Conservation (phyloP, 805 yeast species). For the Alloascoidea africana region DNA sequence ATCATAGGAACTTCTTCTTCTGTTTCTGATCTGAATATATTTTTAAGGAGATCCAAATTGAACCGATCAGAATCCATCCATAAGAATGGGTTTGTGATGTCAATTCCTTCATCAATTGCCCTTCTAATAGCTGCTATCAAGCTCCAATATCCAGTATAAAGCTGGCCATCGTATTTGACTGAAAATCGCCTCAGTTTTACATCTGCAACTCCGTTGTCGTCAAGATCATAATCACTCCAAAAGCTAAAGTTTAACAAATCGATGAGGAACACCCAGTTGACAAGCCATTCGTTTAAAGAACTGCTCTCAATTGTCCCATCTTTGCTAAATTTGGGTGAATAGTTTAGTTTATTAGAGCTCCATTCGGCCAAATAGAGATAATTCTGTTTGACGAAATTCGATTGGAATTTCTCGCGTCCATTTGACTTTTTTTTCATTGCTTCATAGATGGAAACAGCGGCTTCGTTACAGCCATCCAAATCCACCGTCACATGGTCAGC, state of each 20-base stretch:
- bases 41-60: conserved; percentile 10
- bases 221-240: conserved; percentile 22
- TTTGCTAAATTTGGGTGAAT: no score
- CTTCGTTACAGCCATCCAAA: conserved; percentile 12
- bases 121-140: conserved; percentile 25
- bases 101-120: conserved; percentile 23
- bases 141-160: conserved; percentile 30
- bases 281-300: conserved; percentile 12
- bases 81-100: conserved; percentile 20
- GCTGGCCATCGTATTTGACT: conserved; percentile 16
- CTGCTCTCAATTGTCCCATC: conserved; percentile 21
- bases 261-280: conserved; percentile 25
- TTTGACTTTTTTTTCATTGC: conserved; percentile 12
- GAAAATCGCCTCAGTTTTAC: conserved; percentile 14
- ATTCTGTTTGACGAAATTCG: neutral
- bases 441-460: conserved; percentile 14
- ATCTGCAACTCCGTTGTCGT: conserved; percentile 16
- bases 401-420: neutral
- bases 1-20: conserved; percentile 19
- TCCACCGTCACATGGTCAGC: conserved; percentile 17
- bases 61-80: conserved; percentile 18
- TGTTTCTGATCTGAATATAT: conserved; percentile 19
- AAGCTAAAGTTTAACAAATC: conserved; percentile 27
- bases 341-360: conserved; percentile 6
- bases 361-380: neutral